Conservation (phyloP, 2,329 filamentous ascomycete genomes). For the Sphaerulina vaccinii region DNA sequence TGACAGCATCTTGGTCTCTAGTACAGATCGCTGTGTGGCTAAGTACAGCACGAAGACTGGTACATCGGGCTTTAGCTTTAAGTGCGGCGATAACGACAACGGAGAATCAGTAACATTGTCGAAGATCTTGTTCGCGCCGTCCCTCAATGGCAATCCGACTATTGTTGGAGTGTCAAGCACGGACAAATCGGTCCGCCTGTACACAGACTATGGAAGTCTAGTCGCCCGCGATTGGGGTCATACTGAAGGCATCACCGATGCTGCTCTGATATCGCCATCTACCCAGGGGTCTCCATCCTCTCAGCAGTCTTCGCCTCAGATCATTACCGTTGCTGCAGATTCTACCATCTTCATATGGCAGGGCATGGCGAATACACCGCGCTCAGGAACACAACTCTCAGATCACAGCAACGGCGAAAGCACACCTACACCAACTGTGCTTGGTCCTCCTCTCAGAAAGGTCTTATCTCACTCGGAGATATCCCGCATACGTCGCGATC, state of each 20-base stretch:
- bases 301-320: conserved; percentile 30
- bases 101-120: conserved; percentile 81
- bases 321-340: conserved; percentile 52
- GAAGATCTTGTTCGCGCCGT: conserved; percentile 64
- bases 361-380: conserved; percentile 26
- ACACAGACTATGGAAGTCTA: conserved; percentile 76
- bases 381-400: conserved; percentile 14
- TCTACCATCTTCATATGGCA: conserved; percentile 53
- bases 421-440: conserved; percentile 41
- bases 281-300: conserved; percentile 41
- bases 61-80: conserved; percentile 70
- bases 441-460: conserved; percentile 73
- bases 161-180: conserved; percentile 88
- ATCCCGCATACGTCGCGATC: conserved; percentile 66
- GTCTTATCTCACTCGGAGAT: conserved; percentile 86
- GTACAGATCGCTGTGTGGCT: conserved; percentile 62
- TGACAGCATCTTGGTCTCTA: conserved; percentile 58
- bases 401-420: conserved; percentile 15
- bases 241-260: conserved; percentile 86
- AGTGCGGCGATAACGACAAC: conserved; percentile 75
- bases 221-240: conserved; percentile 92
- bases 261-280: conserved; percentile 58
- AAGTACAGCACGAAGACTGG: conserved; percentile 58
- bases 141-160: conserved; percentile 61
- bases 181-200: conserved; percentile 91